phyloP scores from a whole-genome alignment of 768 basidiomycete genomes.

The Lentinula detonsa region DNA sequence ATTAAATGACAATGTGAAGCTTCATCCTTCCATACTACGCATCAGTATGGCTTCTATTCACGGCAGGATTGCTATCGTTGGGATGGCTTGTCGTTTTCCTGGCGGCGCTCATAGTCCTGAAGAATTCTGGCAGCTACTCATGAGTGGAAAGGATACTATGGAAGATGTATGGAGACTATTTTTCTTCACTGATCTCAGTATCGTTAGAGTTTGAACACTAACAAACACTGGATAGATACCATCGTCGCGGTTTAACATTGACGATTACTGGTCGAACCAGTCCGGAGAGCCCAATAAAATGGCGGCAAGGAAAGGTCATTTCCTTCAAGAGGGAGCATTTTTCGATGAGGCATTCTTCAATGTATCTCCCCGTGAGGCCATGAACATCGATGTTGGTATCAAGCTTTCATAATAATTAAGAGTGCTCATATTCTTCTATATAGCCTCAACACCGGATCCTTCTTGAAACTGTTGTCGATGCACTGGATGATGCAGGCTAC shows the following conservation, averaged over 20 bases:
- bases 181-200: too few relatives aligned
- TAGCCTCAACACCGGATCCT: slow-evolving; percentile 6
- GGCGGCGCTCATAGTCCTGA: slow-evolving; percentile 7
- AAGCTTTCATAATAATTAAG: not conserved
- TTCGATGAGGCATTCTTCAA: slow-evolving; percentile 7
- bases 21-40: not conserved
- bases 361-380: slow-evolving; percentile 3
- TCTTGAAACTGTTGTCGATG: slow-evolving; percentile 7
- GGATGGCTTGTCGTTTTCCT: slow-evolving; percentile 7
- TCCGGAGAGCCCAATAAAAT: not conserved
- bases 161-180: not conserved
- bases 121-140: slow-evolving; percentile 3
- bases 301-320: slow-evolving; percentile 45
- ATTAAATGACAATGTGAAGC: too few relatives aligned
- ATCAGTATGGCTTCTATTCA: not conserved
- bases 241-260: slow-evolving; percentile 4
- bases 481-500: slow-evolving; percentile 6
- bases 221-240: not conserved
- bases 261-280: not conserved
- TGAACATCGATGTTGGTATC: slow-evolving; percentile 1
- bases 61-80: slow-evolving; percentile 4
- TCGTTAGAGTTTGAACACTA: not conserved
- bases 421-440: not conserved
- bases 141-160: not conserved
- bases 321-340: slow-evolving; percentile 39